Base-by-base conservation (phyloP, 2,329 filamentous ascomycete species). In the Albophoma yamanashiensis region DNA sequence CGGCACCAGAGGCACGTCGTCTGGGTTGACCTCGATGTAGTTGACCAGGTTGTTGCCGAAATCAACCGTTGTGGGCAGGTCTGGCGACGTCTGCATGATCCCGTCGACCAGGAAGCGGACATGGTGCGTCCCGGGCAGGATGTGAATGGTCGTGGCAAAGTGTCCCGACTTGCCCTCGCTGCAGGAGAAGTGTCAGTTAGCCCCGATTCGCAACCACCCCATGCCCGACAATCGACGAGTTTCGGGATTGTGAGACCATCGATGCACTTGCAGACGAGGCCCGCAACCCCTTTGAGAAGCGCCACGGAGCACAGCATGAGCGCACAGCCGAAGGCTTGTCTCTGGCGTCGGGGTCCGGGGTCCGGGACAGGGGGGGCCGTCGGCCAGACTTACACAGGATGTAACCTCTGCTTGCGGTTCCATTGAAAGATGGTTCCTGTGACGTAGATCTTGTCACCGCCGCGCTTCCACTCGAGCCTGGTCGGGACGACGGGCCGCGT, bases 41-140 rank as follows among this genome's bases (percentile, higher is more conserved):
- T 99, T 99, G 75, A 99, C 93, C 22, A 99, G 81, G 71, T 96
- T 96, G 76, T 97, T 97, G 64, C 92, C 95, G 73, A 95, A 97
- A 73, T 99, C 94, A 61, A 99, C 94, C 1, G 94, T 96, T 0
- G 94, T 97, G 17, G 94, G 93, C 59, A 97, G 80, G 64, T 89
- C 85, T 62, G 89, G 86, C 20, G 91, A 94, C 17, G 92, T 94
- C 71, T 88, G 85, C 91, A 97, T 96, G 69, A 93, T 88, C 61
- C 89, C 90, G 75, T 97, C 93, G 57, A 97, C 92, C 66, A 99
- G 83, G 76, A 97, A 99, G 70, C 95, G 93, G 69, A 99, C 82
- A 77, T 99, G 94, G 72, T 99, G 93, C 6, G 94, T 99, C 66
- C 94, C 94, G 4, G 93, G 92, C 17, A 91, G 88, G 61, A 97